A percentile compares a stretch with the other conserved stretches of the same genome.
phyloP scores from a whole-genome alignment of 345 rosid species.

The Citrus cavaleriei region DNA sequence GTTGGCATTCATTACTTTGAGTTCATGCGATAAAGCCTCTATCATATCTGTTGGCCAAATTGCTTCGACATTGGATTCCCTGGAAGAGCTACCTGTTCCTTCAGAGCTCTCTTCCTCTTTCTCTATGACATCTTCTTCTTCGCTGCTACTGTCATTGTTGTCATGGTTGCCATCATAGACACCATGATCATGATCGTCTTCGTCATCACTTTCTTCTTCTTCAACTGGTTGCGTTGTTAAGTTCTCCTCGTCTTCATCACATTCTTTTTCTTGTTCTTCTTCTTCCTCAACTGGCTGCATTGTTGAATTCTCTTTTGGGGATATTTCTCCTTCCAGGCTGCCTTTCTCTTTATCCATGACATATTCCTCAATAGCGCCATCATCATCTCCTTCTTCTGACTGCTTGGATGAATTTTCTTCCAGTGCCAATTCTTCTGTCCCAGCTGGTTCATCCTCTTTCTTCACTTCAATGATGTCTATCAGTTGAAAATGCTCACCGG shows the following conservation, averaged over 20 bases:
- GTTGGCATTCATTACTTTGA: conserved; percentile 11
- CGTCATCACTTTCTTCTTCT: background rate
- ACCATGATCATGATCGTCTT: background rate
- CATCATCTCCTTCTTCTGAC: background rate
- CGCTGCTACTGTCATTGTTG: background rate
- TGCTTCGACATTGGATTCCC: conserved; percentile 30
- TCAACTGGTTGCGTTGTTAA: conserved; percentile 5
- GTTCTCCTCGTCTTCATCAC: background rate
- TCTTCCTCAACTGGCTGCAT: conserved; percentile 1
- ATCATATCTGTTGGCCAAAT: conserved; percentile 39
- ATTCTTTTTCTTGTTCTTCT: background rate
- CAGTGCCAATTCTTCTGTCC: background rate
- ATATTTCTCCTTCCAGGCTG: background rate
- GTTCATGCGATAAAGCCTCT: conserved; percentile 16
- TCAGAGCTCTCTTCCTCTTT: conserved; percentile 22
- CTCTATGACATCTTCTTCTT: conserved; percentile 12
- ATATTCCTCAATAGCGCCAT: background rate
- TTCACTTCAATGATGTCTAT: background rate
- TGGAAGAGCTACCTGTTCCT: conserved; percentile 31
- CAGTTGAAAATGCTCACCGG: background rate
- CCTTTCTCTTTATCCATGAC: conserved; percentile 5
- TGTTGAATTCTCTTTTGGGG: background rate
- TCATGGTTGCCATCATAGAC: background rate
- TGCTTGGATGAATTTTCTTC: conserved; percentile 2
- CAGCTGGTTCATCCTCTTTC: conserved; percentile 6